Conservation (phyloP, 345 rosid species). For the Combretum micranthum region DNA sequence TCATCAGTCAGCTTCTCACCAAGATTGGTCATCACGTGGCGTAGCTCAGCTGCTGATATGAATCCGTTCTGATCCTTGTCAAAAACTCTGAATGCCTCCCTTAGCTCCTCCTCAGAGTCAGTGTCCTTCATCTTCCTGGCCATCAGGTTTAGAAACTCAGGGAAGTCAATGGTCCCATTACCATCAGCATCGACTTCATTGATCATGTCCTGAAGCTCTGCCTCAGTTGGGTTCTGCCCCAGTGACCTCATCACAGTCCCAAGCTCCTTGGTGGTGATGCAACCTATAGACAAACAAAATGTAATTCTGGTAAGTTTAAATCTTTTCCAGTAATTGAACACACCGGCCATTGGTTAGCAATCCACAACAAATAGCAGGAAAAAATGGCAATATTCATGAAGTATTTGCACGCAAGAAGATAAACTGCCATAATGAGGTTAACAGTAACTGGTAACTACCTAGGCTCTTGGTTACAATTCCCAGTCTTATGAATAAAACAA, state of each 20-base stretch:
- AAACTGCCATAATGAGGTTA: no score
- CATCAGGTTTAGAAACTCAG: slow-evolving; percentile 47
- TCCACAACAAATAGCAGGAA: neutral
- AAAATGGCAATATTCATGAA: no score
- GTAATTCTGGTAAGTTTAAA: neutral
- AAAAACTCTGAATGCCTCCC: slow-evolving; percentile 43
- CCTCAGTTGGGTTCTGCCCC: slow-evolving; percentile 50
- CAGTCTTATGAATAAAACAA: no score
- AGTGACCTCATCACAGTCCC: slow-evolving; percentile 49
- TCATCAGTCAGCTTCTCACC: slow-evolving; percentile 51
- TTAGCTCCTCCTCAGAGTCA: slow-evolving; percentile 45
- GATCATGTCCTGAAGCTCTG: slow-evolving; percentile 50
- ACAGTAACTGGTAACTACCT: no score
- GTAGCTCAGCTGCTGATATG: slow-evolving; percentile 41
- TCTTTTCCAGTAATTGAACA: neutral
- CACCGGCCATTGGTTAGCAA: neutral
- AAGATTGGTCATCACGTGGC: slow-evolving; percentile 46
- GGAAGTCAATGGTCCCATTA: slow-evolving; percentile 43
- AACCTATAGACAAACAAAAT: slow-evolving; percentile 17
- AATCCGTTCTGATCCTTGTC: slow-evolving; percentile 49
- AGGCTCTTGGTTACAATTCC: no score
- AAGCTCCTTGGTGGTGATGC: slow-evolving; percentile 46
- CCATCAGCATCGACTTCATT: slow-evolving; percentile 49
- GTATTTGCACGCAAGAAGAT: no score
- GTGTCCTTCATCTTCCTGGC: slow-evolving; percentile 53